Evolutionary conservation across 805 yeast genomes (phyloP).

Genomic region (Suhomyces prunicola): DNA sequence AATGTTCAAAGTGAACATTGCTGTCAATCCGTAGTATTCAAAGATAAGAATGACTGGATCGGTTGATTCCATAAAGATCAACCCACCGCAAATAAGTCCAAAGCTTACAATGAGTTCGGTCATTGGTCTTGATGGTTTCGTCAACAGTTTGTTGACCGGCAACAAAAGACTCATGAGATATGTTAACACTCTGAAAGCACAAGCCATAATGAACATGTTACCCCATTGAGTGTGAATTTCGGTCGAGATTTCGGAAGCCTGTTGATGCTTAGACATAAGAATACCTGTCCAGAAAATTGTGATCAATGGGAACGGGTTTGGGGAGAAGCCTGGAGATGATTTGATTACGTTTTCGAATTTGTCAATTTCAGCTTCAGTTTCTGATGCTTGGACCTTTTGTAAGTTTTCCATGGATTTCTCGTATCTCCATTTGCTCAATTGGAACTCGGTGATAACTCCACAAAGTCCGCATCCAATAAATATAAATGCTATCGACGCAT

Average conservation of each 20-base stretch:
- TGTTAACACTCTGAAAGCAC: conserved; percentile 69
- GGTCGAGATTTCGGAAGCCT: conserved; percentile 76
- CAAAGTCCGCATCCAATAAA: conserved; percentile 89
- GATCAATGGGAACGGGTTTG: conserved; percentile 92
- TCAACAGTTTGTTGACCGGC: conserved; percentile 17
- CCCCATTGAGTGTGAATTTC: conserved; percentile 93
- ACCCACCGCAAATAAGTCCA: conserved; percentile 81
- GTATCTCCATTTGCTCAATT: conserved; percentile 59
- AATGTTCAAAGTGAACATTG: conserved; percentile 89
- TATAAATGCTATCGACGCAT: conserved; percentile 86
- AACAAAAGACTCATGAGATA: conserved; percentile 53
- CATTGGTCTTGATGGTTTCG: conserved; percentile 58
- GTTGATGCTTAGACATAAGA: conserved; percentile 92
- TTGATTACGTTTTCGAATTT: conserved; percentile 11
- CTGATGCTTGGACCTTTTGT: conserved; percentile 3
- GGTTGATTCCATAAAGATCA: conserved; percentile 88
- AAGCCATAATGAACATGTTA: conserved; percentile 71
- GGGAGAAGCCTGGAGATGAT: conserved; percentile 72
- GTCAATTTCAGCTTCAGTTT: conserved; percentile 6
- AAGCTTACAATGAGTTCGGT: conserved; percentile 82
- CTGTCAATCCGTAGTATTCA: conserved; percentile 76
- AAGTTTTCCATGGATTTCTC: conserved; percentile 31
- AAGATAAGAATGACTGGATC: conserved; percentile 80
- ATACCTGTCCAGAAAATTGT: conserved; percentile 96
- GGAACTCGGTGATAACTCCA: conserved; percentile 79